Evolutionary conservation across 2,329 filamentous ascomycete species (phyloP), one percentile per base, ranked within the genome.

Genomic region (Aspergillus calidoustus): DNA sequence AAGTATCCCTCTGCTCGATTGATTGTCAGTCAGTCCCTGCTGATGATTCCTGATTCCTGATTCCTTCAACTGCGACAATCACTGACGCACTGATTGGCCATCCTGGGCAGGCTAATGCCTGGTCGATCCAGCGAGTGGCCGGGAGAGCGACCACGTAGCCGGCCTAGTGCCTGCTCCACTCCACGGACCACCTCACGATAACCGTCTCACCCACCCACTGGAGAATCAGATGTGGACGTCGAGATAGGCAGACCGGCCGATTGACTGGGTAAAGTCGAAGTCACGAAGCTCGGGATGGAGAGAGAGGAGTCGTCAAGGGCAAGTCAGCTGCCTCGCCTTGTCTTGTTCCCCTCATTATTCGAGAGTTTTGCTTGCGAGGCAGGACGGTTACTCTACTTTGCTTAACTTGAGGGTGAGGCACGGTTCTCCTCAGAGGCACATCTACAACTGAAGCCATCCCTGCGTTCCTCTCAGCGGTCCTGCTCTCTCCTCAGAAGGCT

Each of bases 91-190:
- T 41, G 34, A 41, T 41, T 41, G 34, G 34, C 34, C 34, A 41
- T 41, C 34, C 13, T 13, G 11, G 11, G 8, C 52, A 38, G 31
- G 19, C 30, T n/a, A 22, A 46, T 57, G 52, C 46, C 57, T 28
- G 57, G 48, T 53, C 57, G 62, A 65, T 66, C 57, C 57, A 63
- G 65, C 64, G 68, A 69, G 63, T 69, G 68, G 68, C 59, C 50
- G 64, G 59, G 61, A 64, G 61, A 60, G 63, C 64, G 53, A 66
- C 68, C 68, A 69, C 68, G 68, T 69, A 54, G 47, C 28, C 19
- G 22, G 31, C 13, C 23, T 17, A 23, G 44, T 47, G 22, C 8
- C n/a, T 47, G 28, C 52, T 46, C 52, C 52, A 55, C 53, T 47
- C 53, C 38, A 49, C 50, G 47, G 25, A 25, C 15, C 47, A 28